These are phyloP conservation scores for Tylopilus sp. DNA, from an alignment of 1,284 basidiomycete species.

Conservation along the genomic window DNA sequence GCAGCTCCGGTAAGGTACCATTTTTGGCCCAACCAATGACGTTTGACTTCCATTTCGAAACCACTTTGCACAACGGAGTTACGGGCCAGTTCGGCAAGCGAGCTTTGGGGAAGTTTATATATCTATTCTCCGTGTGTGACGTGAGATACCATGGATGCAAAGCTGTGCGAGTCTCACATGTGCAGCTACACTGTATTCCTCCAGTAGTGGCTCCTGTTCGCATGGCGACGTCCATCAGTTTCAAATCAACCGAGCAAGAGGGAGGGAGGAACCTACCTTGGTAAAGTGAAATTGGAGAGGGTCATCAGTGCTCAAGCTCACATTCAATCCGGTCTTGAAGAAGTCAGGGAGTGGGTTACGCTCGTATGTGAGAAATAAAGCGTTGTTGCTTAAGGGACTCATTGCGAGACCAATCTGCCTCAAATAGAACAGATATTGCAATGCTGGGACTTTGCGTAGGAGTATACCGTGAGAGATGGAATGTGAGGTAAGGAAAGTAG, in stretches of 20 bases:
- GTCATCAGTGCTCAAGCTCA: conserved; percentile 95
- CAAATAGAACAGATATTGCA: conserved; percentile 93
- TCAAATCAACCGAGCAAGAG: conserved; percentile 11
- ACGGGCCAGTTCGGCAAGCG: conserved; percentile 88
- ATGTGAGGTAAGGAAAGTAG: conserved; percentile 94
- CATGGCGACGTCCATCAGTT: conserved; percentile 2
- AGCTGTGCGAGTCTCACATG: conserved; percentile 63
- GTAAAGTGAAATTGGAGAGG: conserved; percentile 96
- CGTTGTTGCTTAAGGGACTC: conserved; percentile 98
- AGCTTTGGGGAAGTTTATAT: conserved; percentile 88
- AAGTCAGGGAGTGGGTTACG: conserved; percentile 97
- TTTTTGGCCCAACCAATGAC: conserved; percentile 91
- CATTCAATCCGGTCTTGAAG: conserved; percentile 95
- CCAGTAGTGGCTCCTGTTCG: conserved; percentile 85
- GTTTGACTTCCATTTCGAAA: conserved; percentile 98
- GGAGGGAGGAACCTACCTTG: conserved; percentile 74
- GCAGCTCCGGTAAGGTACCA: conserved; percentile 90
- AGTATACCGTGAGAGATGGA: conserved; percentile 99
- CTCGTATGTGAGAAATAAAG: conserved; percentile 95
- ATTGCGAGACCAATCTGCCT: conserved; percentile 98
- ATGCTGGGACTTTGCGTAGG: conserved; percentile 93
- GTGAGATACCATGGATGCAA: conserved; percentile 4
- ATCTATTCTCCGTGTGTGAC: conserved; percentile 58
- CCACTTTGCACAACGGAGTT: conserved; percentile 97
- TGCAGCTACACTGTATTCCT: conserved; percentile 98